Percentiles rank a stretch among this genome's conserved stretches.
Evolutionary conservation across 1,284 basidiomycete species (phyloP).

Genomic region (Cryptococcus sp.): DNA sequence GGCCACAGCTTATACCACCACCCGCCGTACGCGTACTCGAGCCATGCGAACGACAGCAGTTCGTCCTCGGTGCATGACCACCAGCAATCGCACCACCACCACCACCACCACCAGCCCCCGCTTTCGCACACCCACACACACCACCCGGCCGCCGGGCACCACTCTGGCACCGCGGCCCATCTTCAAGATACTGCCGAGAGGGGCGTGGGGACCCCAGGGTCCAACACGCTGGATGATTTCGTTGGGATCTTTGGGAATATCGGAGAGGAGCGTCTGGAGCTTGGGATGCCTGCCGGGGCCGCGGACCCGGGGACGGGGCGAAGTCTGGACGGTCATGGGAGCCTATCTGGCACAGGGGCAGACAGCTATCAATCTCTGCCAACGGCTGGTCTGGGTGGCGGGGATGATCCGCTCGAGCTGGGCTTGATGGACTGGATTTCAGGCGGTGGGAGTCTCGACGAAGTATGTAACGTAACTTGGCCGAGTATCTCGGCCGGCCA

Average conservation of each 20-base stretch:
- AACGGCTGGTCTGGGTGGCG: neutral
- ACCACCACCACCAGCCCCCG: too few relatives aligned
- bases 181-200: neutral
- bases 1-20: neutral
- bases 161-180: too few relatives aligned
- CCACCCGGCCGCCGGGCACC: too few relatives aligned
- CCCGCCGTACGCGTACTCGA: neutral
- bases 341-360: too few relatives aligned
- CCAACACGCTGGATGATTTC: constrained; percentile 16
- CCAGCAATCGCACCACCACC: neutral
- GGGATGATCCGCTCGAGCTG: neutral
- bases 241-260: constrained; percentile 16
- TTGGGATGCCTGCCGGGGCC: neutral
- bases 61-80: neutral
- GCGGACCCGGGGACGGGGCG: too few relatives aligned
- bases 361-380: neutral
- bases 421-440: constrained; percentile 12
- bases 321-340: too few relatives aligned
- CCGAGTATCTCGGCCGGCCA: too few relatives aligned
- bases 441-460: constrained; percentile 22
- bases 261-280: neutral
- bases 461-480: constrained; percentile 14
- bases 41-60: neutral
- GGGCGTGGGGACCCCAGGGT: neutral
- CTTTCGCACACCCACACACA: neutral